Evolutionary conservation across 1,284 basidiomycete genomes (phyloP).

Genomic region (Fomitiporia mediterranea): DNA sequence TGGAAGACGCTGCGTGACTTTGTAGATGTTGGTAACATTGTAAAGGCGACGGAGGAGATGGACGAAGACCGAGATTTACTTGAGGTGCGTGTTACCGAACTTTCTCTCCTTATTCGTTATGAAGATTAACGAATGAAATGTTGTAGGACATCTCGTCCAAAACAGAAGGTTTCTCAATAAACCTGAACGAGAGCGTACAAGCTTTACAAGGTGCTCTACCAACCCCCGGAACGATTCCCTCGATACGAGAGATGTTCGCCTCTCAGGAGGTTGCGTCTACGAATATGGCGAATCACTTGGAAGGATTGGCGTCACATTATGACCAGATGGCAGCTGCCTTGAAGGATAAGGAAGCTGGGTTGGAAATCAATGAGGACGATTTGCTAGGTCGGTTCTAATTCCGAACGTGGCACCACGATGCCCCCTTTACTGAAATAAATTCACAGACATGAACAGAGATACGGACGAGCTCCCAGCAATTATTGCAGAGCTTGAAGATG

Average conservation of each 20-base stretch:
- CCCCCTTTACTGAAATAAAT: constrained; percentile 3
- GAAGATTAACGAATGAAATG: background rate
- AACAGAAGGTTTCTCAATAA: constrained; percentile 64
- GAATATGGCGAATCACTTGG: constrained; percentile 67
- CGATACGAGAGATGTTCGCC: constrained; percentile 45
- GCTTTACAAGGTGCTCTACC: constrained; percentile 53
- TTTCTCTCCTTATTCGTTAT: background rate
- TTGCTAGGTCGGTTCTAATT: constrained; percentile 46
- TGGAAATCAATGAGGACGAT: constrained; percentile 60
- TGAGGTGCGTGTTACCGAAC: constrained; percentile 47
- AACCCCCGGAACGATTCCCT: constrained; percentile 32
- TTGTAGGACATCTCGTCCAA: constrained; percentile 53
- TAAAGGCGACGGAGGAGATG: constrained; percentile 64
- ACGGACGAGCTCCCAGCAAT: constrained; percentile 70
- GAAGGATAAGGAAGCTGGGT: constrained; percentile 60
- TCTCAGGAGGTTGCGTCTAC: constrained; percentile 53
- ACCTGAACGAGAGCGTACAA: constrained; percentile 47
- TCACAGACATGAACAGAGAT: constrained; percentile 68
- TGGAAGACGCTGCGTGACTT: constrained; percentile 83
- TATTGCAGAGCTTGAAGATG: constrained; percentile 63
- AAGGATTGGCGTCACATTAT: constrained; percentile 66
- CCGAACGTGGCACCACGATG: background rate
- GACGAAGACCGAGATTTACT: constrained; percentile 61
- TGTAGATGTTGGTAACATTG: constrained; percentile 73
- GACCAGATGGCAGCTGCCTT: constrained; percentile 67